phyloP scores from a whole-genome alignment of 345 rosid species.

The Excoecaria cochinchinensis region DNA sequence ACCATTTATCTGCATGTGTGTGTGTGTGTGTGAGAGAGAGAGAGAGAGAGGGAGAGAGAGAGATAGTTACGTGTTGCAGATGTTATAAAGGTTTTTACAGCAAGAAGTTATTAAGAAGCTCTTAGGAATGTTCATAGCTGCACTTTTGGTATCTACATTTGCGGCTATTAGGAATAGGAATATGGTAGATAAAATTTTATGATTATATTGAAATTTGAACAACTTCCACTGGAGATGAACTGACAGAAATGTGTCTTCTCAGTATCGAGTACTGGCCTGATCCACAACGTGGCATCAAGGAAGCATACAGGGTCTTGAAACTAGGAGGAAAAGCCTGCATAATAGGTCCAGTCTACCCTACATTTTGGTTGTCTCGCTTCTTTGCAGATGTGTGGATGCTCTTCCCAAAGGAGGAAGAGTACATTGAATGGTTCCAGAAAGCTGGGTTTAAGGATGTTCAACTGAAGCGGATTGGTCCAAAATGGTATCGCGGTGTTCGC shows the following conservation, averaged over 20 bases:
- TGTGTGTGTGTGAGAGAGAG: neutral
- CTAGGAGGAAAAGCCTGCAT: conserved; percentile 88
- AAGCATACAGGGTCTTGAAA: conserved; percentile 94
- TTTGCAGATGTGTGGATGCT: conserved; percentile 99
- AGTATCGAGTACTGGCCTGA: conserved; percentile 99
- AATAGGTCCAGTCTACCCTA: conserved; percentile 96
- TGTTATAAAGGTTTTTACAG: neutral
- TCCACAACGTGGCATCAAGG: conserved; percentile 94
- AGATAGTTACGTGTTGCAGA: neutral
- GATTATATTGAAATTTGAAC: neutral
- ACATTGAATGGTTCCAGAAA: conserved; percentile 87
- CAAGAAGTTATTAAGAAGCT: neutral
- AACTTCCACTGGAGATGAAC: conserved; percentile 1
- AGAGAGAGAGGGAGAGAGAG: no score
- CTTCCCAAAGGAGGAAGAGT: conserved; percentile 99
- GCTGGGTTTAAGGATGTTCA: conserved; percentile 95
- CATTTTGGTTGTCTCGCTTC: conserved; percentile 95
- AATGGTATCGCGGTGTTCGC: conserved; percentile 99
- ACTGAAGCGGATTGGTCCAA: conserved; percentile 94
- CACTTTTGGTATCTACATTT: conserved; percentile 4
- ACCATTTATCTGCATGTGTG: neutral
- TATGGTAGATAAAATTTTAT: neutral
- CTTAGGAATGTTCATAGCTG: neutral
- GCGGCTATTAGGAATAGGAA: neutral
- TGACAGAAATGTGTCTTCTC: conserved; percentile 18